Evolutionary conservation across 2,329 filamentous ascomycete genomes (phyloP), one percentile per base, ranked within the genome.

Genomic region (Monosporascus sp.): DNA sequence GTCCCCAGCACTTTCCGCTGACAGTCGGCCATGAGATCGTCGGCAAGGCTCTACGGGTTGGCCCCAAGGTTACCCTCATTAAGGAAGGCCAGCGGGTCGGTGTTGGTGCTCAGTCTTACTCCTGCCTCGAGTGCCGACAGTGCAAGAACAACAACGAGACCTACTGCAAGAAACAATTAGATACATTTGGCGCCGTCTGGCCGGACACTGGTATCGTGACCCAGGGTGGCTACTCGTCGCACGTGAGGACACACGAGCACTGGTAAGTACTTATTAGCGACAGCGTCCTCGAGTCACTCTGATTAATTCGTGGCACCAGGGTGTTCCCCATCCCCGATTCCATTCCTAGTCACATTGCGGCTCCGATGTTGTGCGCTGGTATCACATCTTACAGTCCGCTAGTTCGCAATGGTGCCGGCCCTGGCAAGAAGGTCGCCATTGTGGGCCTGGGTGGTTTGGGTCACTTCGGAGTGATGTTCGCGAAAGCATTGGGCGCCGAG

Each of bases 311-410:
- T 6, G 25, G 8, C 9, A 20, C 6, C 56, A 80, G 77, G 79
- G 79, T 81, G 46, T 84, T 82, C 65, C 87, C 87, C 64, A 92
- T 95, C 58, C 90, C 90, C 37, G 88, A 91, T 35, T 82, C 77
- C 50, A 79, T 95, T 46, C 63, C 75, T 9, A 81, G 77, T 59
- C 70, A 73, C 52, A 71, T 85, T 49, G 88, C 85, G 1, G 90
- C 89, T 2, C 88, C 88, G 9, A 90, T 92, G 87, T 79, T 94
- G 60, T 95, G 90, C 70, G 90, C 89, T 41, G 90, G 90, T 58
- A 78, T 95, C 59, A 95, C 90, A 3, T 84, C 84, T 54, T 95
- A 85, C 74, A 87, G 82, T 55, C 90, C 90, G 1, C 78, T 96
- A 15, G 85, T 89, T 58, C 81, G 89, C 48, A 85, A 91, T 64